Percentiles rank a stretch among this genome's conserved stretches.
Evolutionary conservation across 345 rosid genomes (phyloP).

Genomic region (Iberis pinnata): DNA sequence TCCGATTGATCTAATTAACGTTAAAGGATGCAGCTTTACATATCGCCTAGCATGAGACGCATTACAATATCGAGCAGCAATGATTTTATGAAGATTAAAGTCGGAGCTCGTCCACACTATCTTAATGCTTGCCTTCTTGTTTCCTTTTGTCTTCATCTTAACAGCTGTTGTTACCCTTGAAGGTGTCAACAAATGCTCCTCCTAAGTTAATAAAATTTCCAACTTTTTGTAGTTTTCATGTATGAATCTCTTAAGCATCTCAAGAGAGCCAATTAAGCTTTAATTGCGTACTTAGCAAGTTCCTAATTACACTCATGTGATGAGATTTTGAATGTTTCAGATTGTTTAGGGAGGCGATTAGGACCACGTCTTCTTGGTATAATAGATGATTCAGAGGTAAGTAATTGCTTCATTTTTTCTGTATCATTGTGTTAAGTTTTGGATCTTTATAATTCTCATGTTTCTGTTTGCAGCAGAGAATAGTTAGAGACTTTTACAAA

Average conservation of each 20-base stretch:
- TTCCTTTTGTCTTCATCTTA: slow-evolving; percentile 98
- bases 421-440: slow-evolving; percentile 24
- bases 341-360: slow-evolving; percentile 95
- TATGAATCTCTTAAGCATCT: slow-evolving; percentile 20
- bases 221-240: neutral
- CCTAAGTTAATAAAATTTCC: too few relatives aligned
- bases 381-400: slow-evolving; percentile 87
- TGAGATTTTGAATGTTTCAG: slow-evolving; percentile 30
- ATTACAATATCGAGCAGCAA: slow-evolving; percentile 89
- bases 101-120: slow-evolving; percentile 99
- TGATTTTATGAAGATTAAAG: slow-evolving; percentile 98
- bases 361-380: slow-evolving; percentile 92
- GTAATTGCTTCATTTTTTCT: slow-evolving; percentile 18
- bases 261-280: too few relatives aligned
- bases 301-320: too few relatives aligned
- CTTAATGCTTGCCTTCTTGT: slow-evolving; percentile 89
- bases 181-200: slow-evolving; percentile 99
- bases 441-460: slow-evolving; percentile 19
- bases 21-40: slow-evolving; percentile 98
- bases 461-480: slow-evolving; percentile 76
- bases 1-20: too few relatives aligned
- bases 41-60: slow-evolving; percentile 30
- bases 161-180: slow-evolving; percentile 98
- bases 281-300: too few relatives aligned
- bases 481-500: slow-evolving; percentile 79